Conservation (phyloP, 148 eudicot genomes). For the Persicaria maculosa region DNA sequence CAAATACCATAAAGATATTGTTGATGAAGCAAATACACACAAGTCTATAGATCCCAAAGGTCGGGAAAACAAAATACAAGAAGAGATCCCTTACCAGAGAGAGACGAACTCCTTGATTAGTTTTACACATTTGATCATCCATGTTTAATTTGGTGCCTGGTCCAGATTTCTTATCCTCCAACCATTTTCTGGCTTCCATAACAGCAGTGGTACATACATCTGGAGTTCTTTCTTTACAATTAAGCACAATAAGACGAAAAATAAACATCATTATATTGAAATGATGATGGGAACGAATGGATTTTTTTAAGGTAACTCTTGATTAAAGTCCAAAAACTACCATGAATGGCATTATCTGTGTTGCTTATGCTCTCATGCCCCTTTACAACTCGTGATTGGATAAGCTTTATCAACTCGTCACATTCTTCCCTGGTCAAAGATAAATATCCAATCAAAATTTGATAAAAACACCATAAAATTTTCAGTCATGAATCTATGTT, state of each 20-base stretch:
- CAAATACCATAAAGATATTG: background rate
- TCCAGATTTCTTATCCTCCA: constrained; percentile 60
- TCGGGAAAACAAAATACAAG: background rate
- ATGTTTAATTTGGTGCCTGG: constrained; percentile 34
- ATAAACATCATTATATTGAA: background rate
- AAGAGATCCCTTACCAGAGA: background rate
- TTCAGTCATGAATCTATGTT: background rate
- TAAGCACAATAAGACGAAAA: background rate
- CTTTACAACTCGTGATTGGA: constrained; percentile 56
- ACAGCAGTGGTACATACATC: constrained; percentile 48
- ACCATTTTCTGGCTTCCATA: constrained; percentile 77
- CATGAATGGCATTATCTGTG: constrained; percentile 11
- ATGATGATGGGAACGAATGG: background rate
- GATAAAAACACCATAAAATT: background rate
- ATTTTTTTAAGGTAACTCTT: background rate
- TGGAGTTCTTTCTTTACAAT: constrained; percentile 22
- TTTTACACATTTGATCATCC: constrained; percentile 20
- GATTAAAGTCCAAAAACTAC: background rate
- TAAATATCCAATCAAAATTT: constrained; percentile 8
- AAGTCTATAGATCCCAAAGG: background rate
- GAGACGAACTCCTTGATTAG: background rate
- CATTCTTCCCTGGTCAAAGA: constrained; percentile 70
- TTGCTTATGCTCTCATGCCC: constrained; percentile 18
- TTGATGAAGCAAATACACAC: background rate
- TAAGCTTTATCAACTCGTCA: constrained; percentile 50